Conservation (phyloP, 768 basidiomycete species). For the Amanita fuliginea region DNA sequence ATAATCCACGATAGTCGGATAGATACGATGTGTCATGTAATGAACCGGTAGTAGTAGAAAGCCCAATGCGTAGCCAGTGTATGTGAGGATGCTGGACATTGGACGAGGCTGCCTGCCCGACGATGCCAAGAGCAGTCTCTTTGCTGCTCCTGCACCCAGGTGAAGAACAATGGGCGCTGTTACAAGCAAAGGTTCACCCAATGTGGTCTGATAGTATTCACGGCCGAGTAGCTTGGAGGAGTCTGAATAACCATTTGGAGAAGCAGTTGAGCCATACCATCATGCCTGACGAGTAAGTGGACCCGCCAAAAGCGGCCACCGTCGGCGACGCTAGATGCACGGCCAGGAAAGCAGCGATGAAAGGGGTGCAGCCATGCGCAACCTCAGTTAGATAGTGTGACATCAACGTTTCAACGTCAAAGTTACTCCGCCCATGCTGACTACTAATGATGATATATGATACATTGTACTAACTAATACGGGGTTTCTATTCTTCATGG, state of each 20-base stretch:
- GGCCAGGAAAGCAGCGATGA: conserved; percentile 64
- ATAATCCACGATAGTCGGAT: conserved; percentile 31
- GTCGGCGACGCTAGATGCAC: conserved; percentile 75
- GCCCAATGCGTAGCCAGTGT: conserved; percentile 53
- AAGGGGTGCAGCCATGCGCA: conserved; percentile 62
- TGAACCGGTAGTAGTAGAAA: conserved; percentile 59
- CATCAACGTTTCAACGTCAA: no score
- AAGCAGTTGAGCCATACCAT: conserved; percentile 41
- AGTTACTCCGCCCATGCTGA: no score
- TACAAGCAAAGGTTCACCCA: conserved; percentile 60
- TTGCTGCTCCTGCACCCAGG: conserved; percentile 42
- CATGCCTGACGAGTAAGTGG: conserved; percentile 52
- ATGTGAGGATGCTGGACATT: conserved; percentile 33
- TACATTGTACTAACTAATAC: no score
- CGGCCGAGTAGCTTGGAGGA: conserved; percentile 59
- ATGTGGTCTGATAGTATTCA: conserved; percentile 73
- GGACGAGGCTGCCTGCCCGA: conserved; percentile 19
- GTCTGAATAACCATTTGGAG: not conserved
- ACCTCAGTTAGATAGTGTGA: conserved; percentile 33
- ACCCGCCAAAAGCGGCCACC: conserved; percentile 62
- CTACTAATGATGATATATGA: no score
- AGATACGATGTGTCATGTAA: conserved; percentile 52
- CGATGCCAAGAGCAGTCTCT: conserved; percentile 35
- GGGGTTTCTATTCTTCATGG: not conserved
- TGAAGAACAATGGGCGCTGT: conserved; percentile 60